These are phyloP conservation scores for Davidsoniella neocaledoniae DNA, from an alignment of 2,329 filamentous ascomycete genomes.

Conservation along the genomic window DNA sequence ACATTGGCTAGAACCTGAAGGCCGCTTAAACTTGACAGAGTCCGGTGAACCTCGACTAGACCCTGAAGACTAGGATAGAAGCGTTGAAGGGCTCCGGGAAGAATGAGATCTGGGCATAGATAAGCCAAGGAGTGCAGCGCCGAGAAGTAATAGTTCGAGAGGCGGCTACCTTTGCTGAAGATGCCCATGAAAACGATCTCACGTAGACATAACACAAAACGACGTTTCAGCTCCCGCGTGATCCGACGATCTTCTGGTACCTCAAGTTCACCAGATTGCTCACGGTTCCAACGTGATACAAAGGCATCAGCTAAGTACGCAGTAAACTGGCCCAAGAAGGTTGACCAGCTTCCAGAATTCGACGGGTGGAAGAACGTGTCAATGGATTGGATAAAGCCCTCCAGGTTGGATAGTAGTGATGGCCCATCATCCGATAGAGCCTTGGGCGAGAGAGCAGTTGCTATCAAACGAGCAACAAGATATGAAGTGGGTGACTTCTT, in stretches of 20 bases:
- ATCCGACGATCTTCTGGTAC: conserved; percentile 65
- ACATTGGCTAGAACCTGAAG: conserved; percentile 82
- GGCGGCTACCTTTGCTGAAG: conserved; percentile 84
- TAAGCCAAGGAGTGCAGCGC: conserved; percentile 80
- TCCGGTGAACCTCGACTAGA: conserved; percentile 89
- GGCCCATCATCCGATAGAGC: conserved; percentile 54
- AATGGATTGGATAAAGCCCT: conserved; percentile 83
- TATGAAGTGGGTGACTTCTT: conserved; percentile 87
- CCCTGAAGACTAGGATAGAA: conserved; percentile 97
- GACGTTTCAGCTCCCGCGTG: conserved; percentile 62
- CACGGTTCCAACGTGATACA: conserved; percentile 92
- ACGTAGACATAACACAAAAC: conserved; percentile 75
- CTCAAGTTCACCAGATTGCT: conserved; percentile 82
- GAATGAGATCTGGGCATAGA: conserved; percentile 76
- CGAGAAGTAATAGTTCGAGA: conserved; percentile 81
- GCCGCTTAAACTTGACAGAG: conserved; percentile 80
- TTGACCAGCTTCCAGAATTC: conserved; percentile 85
- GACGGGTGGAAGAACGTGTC: conserved; percentile 99
- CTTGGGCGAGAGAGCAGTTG: conserved; percentile 78
- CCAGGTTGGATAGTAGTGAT: conserved; percentile 69
- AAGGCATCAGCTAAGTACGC: conserved; percentile 92
- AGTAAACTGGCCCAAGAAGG: conserved; percentile 72
- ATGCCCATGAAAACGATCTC: conserved; percentile 98
- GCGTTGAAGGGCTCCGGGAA: conserved; percentile 82
- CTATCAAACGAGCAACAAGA: conserved; percentile 81